Conservation (phyloP, 345 rosid genomes). For the Hibiscus syriacus region DNA sequence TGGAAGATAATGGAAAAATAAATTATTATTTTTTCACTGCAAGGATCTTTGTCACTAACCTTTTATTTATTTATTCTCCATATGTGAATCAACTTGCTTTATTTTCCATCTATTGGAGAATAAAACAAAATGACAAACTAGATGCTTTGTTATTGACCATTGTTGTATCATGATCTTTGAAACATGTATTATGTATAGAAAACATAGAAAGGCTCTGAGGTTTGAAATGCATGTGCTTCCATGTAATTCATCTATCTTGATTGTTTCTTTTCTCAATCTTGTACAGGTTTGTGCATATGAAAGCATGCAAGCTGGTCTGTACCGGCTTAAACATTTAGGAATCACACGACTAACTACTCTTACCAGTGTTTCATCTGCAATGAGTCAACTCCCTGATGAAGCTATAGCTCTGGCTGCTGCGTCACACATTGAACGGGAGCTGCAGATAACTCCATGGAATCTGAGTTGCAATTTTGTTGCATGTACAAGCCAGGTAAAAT, state of each 20-base stretch:
- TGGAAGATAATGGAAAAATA: background rate
- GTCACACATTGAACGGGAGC: slow-evolving; percentile 90
- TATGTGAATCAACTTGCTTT: background rate
- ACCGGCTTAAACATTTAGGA: slow-evolving; percentile 88
- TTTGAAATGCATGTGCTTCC: background rate
- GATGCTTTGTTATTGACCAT: background rate
- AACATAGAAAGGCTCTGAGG: background rate
- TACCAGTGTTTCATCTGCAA: slow-evolving; percentile 67
- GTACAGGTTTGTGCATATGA: slow-evolving; percentile 86
- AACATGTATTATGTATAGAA: background rate
- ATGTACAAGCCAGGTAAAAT: slow-evolving; percentile 78
- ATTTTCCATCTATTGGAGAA: background rate
- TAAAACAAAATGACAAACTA: background rate
- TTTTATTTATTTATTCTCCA: background rate
- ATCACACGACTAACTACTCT: slow-evolving; percentile 69
- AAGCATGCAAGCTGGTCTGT: slow-evolving; percentile 95
- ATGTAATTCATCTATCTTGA: background rate
- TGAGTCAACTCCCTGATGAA: slow-evolving; percentile 92
- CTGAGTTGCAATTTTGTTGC: slow-evolving; percentile 92
- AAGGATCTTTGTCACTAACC: background rate
- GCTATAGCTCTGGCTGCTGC: slow-evolving; percentile 98
- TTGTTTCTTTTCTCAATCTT: background rate
- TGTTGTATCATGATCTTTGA: background rate
- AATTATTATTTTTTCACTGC: background rate
- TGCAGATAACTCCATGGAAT: slow-evolving; percentile 96